Percentiles rank a stretch among this genome's conserved stretches.
Evolutionary conservation across 495 filamentous ascomycete species (phyloP).

Genomic region (Clavariopsis aquatica): DNA sequence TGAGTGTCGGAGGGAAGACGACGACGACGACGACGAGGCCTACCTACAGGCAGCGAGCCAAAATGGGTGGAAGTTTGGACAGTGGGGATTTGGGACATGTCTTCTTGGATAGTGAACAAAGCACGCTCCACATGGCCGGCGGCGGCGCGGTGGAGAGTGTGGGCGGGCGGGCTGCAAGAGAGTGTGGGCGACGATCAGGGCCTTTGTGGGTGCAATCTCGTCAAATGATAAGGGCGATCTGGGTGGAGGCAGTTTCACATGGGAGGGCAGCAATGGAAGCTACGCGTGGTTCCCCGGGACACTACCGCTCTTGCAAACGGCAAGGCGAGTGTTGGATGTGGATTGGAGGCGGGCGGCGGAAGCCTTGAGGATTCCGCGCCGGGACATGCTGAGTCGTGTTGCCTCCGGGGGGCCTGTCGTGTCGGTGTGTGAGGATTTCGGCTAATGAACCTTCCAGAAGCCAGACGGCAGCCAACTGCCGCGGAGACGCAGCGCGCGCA

Average conservation of each 20-base stretch:
- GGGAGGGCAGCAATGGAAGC: conserved; percentile 30
- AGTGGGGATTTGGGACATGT: not conserved
- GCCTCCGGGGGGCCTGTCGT: not conserved
- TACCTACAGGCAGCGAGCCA: not conserved
- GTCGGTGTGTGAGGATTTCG: conserved; percentile 8
- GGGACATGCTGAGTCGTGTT: conserved; percentile 26
- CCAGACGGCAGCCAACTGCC: not conserved
- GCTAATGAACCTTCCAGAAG: conserved; percentile 34
- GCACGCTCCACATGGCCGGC: conserved; percentile 3
- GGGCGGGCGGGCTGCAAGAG: not conserved
- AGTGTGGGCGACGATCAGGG: conserved; percentile 11
- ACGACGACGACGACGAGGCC: no score
- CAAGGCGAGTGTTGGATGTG: not conserved
- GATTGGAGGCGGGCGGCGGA: conserved; percentile 7
- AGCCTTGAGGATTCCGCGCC: conserved; percentile 21
- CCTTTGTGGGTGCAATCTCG: conserved; percentile 24
- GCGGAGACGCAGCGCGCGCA: not conserved
- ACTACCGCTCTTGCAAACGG: conserved; percentile 25
- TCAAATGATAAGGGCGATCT: conserved; percentile 33
- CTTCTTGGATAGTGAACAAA: not conserved
- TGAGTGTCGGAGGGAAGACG: not conserved
- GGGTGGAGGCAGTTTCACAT: conserved; percentile 30
- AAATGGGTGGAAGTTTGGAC: conserved; percentile 4
- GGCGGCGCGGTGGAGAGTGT: conserved; percentile 6
- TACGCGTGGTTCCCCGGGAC: conserved; percentile 34